Percentiles rank a stretch among this genome's conserved stretches.
Evolutionary conservation across 2,329 filamentous ascomycete genomes (phyloP).

Genomic region (Pseudodiploospora longispora): DNA sequence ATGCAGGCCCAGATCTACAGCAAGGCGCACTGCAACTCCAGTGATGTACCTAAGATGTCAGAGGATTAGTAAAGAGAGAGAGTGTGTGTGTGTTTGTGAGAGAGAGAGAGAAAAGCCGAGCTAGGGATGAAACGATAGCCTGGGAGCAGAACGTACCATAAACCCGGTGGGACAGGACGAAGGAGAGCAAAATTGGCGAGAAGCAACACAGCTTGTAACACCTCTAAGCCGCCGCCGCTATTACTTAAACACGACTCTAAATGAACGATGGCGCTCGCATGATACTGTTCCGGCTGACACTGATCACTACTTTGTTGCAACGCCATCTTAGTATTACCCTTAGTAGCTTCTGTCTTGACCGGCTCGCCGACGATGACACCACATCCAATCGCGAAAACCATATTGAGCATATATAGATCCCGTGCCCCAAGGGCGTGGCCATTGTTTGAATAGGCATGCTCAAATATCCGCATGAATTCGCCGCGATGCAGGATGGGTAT

Average conservation of each 20-base stretch:
- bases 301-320: constrained; percentile 29
- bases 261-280: constrained; percentile 88
- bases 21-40: constrained; percentile 82
- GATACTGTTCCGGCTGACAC: constrained; percentile 87
- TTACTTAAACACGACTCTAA: constrained; percentile 79
- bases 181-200: constrained; percentile 87
- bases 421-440: constrained; percentile 60
- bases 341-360: constrained; percentile 37
- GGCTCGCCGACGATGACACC: constrained; percentile 76
- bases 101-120: neutral
- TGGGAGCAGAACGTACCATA: constrained; percentile 52
- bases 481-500: constrained; percentile 84
- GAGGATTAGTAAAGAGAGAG: constrained; percentile 4
- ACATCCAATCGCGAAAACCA: constrained; percentile 92
- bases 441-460: constrained; percentile 67
- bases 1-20: constrained; percentile 85
- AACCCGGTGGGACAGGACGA: constrained; percentile 80
- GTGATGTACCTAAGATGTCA: constrained; percentile 64
- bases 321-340: constrained; percentile 19
- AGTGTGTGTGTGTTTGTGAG: too few species aligned
- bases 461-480: constrained; percentile 84
- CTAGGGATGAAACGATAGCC: too few species aligned
- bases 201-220: constrained; percentile 85
- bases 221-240: constrained; percentile 83
- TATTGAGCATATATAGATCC: constrained; percentile 91